Base-by-base conservation (phyloP, 768 basidiomycete genomes). In the Leucosporidium yakuticum region DNA sequence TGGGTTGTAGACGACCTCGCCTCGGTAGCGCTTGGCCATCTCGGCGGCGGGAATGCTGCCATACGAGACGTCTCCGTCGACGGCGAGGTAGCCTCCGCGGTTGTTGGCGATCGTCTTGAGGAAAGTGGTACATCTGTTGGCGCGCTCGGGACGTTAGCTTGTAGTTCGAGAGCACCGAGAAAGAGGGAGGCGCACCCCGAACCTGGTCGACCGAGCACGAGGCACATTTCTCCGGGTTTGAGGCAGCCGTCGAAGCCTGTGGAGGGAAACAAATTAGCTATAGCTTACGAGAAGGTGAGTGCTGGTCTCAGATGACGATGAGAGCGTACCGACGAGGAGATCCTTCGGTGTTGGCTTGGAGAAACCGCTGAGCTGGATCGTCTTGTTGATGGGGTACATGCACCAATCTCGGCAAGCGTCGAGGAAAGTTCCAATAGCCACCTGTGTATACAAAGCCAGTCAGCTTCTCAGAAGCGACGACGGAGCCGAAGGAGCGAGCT, bases 181-280 rank as follows among this genome's bases (percentile, higher is more conserved):
- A 61, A 62, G 23, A 44, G 14, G 11, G 5, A 5, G 34, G 39
- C 39, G 39, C 39, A 44, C 39, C 39, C 87, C 86, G 73, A 74
- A 73, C 78, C 78, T 0, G 77, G 77, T 39, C 76, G 77, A 64
- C 77, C 77, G 19, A 78, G 73, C 2, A 78, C 77, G 54, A 79
- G 74, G 29, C 78, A 70, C 78, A 79, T 78, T 67, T 79, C 78
- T 36, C 78, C 78, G 0, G 86, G 83, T 6, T 83, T 81, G 19
- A 89, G 81, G 2, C 84, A 81, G 17, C 87, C 88, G 61, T 87
- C 84, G 67, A 89, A 86, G 15, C 81, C 80, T 80, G 62, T 80
- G 78, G 15, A 27, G 53, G 78, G 74, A 21, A 76, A 74, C 54
- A 75, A 49, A 73, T 78, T 63, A 80, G 74, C 27, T 77, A 78